Percentiles rank a stretch among this genome's conserved stretches.
These are phyloP conservation scores for Amaranthus hypochondriacus DNA, from an alignment of 148 eudicot species.

Conservation along the genomic window DNA sequence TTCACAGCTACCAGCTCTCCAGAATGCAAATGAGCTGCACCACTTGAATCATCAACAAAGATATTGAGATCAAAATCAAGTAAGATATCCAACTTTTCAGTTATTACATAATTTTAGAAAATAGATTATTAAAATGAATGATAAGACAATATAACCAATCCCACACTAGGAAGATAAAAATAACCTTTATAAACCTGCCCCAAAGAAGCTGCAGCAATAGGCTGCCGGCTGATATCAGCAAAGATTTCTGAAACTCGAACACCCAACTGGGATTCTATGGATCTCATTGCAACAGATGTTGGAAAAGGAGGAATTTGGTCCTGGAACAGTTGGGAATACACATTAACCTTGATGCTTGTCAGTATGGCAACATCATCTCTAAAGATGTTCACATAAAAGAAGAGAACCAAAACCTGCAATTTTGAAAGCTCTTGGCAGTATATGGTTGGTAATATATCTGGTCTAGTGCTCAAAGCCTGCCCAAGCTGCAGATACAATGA, in stretches of 20 bases:
- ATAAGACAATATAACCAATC: slow-evolving; percentile 1
- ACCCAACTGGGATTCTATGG: slow-evolving; percentile 88
- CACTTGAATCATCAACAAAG: slow-evolving; percentile 55
- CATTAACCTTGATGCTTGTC: neutral
- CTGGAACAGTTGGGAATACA: slow-evolving; percentile 33
- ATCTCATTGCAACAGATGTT: slow-evolving; percentile 65
- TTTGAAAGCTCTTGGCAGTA: slow-evolving; percentile 93
- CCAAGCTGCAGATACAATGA: slow-evolving; percentile 64
- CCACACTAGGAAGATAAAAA: slow-evolving; percentile 16
- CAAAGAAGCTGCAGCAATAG: slow-evolving; percentile 94
- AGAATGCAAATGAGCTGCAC: slow-evolving; percentile 98
- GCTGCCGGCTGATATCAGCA: slow-evolving; percentile 87
- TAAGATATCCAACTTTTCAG: slow-evolving; percentile 2
- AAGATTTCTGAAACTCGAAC: slow-evolving; percentile 70
- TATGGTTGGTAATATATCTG: slow-evolving; percentile 80
- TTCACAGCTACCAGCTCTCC: slow-evolving; percentile 99
- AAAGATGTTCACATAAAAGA: neutral
- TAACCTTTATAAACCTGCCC: slow-evolving; percentile 99
- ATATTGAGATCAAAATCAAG: slow-evolving; percentile 31
- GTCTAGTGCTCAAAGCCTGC: slow-evolving; percentile 96
- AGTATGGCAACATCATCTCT: neutral
- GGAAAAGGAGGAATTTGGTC: slow-evolving; percentile 98
- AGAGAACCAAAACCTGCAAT: slow-evolving; percentile 59
- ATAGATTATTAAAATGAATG: neutral
- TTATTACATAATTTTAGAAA: neutral